Base-by-base conservation (phyloP, 176 grass and related monocot genomes). In the Musa acuminata region DNA sequence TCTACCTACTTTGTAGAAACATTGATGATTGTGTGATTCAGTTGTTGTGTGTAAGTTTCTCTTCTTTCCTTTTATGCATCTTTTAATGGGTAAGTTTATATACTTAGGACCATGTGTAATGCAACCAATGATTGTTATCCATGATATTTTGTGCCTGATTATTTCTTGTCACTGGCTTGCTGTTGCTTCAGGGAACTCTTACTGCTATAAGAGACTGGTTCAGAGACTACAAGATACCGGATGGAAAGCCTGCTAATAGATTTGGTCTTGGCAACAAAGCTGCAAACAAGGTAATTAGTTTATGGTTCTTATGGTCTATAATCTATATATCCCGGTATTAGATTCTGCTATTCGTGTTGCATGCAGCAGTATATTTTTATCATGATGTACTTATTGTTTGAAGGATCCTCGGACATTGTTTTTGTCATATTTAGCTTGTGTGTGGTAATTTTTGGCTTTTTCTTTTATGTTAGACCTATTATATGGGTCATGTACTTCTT, bases 221-320 rank as follows among this genome's bases (percentile, higher is more conserved):
- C 83, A 89, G 95, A 85, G 91, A 99, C 84, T 99, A 99, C 91
- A 99, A 99, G 86, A 94, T 91, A 84, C 91, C 95, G 52, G 95
- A 99, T 72, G 95, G 95, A 69, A 99, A 99, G 72, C 95, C 95
- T 52, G 95, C 91, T 60, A 99, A 99, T 77, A 80, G 78, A 72
- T 97, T 97, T 55, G 93, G 90, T 57, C 90, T 97, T 25, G 90
- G 90, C 29, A 90, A 97, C 86, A 99, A 87, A 65, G 90, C 95
- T 24, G 75, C 83, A 67, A 89, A 76, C 88, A 99, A 94, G 86
- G 91, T 99, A 86, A 91, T 70, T 81, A 50, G 27, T 27, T 53
- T 1, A 21, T 73, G 4, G 11, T 53, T 83, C 13, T 17, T 73
- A 14, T 54, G 13, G 6, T 67, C 24, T n/a, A n/a, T n/a, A n/a